phyloP scores from a whole-genome alignment of 208 protist genomes.

The Acanthamoeba lenticulata region DNA sequence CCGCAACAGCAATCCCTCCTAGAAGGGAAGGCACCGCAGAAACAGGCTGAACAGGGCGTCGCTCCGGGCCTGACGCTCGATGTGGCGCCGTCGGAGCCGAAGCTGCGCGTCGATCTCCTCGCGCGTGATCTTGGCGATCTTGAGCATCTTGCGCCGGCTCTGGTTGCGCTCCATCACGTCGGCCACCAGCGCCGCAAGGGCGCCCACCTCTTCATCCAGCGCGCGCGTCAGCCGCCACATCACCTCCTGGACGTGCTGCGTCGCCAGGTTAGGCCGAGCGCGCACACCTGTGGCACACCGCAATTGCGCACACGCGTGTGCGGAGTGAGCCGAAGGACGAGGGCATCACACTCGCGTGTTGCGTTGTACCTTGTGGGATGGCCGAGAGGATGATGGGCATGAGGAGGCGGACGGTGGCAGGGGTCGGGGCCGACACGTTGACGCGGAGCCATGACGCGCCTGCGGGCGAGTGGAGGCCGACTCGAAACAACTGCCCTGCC shows the following conservation, averaged over 20 bases:
- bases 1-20: no score
- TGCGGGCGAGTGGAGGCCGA: neutral
- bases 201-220: neutral
- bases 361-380: neutral
- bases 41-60: neutral
- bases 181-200: neutral
- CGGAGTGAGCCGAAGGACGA: no score
- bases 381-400: neutral
- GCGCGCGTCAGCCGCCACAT: neutral
- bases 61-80: neutral
- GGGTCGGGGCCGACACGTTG: neutral
- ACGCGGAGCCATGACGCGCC: neutral
- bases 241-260: neutral
- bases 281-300: neutral
- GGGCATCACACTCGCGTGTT: no score
- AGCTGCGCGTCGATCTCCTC: conserved; percentile 32
- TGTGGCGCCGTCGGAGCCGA: neutral
- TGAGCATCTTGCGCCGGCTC: neutral
- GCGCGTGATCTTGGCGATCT: conserved; percentile 36
- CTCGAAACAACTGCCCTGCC: neutral
- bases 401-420: neutral
- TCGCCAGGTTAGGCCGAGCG: no score
- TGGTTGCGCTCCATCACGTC: neutral
- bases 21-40: neutral
- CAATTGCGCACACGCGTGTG: neutral